A percentile compares a stretch with the other conserved stretches of the same genome.
phyloP scores from a whole-genome alignment of 768 basidiomycete genomes.

The Pleurotus tuber-regium region DNA sequence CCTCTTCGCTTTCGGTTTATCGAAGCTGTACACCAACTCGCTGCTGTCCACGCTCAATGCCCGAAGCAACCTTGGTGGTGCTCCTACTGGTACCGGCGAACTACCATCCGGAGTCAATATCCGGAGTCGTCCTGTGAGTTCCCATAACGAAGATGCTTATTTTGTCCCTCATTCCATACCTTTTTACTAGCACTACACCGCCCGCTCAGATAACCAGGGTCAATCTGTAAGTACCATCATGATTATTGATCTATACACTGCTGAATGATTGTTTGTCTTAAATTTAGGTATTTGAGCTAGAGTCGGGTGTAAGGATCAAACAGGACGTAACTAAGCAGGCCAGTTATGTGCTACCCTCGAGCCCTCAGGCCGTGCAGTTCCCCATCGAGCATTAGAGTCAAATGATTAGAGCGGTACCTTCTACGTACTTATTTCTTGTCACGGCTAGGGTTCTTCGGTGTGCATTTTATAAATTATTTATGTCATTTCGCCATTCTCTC shows the following conservation, averaged over 20 bases:
- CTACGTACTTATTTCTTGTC: no score
- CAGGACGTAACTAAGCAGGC: not conserved
- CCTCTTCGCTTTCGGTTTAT: slow-evolving; percentile 45
- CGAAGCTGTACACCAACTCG: slow-evolving; percentile 48
- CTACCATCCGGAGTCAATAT: not conserved
- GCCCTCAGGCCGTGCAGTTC: not conserved
- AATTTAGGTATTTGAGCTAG: not conserved
- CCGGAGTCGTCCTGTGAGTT: not conserved
- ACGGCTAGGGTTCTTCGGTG: no score
- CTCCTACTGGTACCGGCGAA: not conserved
- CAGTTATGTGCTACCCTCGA: not conserved
- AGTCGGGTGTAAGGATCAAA: not conserved
- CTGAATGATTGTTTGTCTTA: not conserved
- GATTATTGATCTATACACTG: not conserved
- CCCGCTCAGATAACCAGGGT: not conserved
- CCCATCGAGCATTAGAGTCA: not conserved
- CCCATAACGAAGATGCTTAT: no score
- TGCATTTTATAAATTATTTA: no score
- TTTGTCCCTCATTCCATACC: not conserved
- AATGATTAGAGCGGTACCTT: no score
- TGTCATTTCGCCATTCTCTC: no score
- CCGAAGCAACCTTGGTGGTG: slow-evolving; percentile 17
- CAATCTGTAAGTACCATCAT: not conserved
- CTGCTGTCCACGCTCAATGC: slow-evolving; percentile 48
- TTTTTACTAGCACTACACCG: not conserved